These are phyloP conservation scores for Rhynchosporium secalis DNA, from an alignment of 2,329 filamentous ascomycete genomes.

Conservation along the genomic window DNA sequence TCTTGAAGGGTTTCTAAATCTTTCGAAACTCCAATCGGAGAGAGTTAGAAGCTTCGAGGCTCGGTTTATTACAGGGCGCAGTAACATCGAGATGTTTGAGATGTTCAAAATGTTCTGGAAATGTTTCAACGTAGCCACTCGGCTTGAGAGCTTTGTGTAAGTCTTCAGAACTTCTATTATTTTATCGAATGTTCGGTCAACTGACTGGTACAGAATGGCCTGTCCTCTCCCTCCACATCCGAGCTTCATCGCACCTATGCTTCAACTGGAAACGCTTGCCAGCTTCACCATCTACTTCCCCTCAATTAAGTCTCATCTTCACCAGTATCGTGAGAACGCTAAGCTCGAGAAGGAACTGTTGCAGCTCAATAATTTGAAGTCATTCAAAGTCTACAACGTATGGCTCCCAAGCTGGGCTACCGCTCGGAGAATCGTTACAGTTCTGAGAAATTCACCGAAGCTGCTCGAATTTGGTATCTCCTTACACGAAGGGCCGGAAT, in stretches of 20 bases:
- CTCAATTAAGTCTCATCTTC: not conserved
- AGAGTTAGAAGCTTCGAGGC: not conserved
- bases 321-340: not conserved
- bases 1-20: not conserved
- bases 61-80: too few species aligned
- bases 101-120: too few species aligned
- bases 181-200: too few species aligned
- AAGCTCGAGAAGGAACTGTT: not conserved
- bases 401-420: not conserved
- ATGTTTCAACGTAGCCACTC: not conserved
- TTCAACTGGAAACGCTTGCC: not conserved
- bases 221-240: too few species aligned
- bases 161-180: not conserved
- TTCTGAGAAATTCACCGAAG: not conserved
- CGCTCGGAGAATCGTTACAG: not conserved
- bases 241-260: too few species aligned
- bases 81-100: too few species aligned
- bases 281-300: not conserved
- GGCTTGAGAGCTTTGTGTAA: not conserved
- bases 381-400: not conserved
- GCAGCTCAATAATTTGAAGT: not conserved
- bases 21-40: not conserved
- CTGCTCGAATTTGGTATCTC: not conserved
- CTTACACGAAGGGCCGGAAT: not conserved
- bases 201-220: too few species aligned